phyloP scores from a whole-genome alignment of 1,284 basidiomycete genomes.

The Cystobasidium pallidum region DNA sequence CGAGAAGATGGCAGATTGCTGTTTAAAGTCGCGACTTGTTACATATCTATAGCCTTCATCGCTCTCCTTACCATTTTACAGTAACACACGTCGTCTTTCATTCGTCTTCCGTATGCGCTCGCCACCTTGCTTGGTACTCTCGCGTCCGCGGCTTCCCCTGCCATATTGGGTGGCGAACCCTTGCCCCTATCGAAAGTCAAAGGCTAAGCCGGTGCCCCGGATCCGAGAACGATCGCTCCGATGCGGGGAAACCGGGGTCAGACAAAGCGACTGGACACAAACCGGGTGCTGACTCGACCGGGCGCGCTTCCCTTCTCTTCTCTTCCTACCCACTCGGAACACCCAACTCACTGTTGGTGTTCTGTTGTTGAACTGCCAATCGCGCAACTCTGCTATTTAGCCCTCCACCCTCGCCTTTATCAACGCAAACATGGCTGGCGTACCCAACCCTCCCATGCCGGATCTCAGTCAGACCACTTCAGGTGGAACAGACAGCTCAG shows the following conservation, averaged over 20 bases:
- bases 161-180: neutral
- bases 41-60: neutral
- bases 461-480: slow-evolving; percentile 38
- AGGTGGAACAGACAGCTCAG: slow-evolving; percentile 34
- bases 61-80: neutral
- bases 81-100: neutral
- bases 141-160: slow-evolving; percentile 4
- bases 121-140: neutral
- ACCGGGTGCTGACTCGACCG: neutral
- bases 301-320: neutral
- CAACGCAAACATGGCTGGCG: slow-evolving; percentile 5
- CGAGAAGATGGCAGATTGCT: too few species aligned
- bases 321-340: slow-evolving; percentile 9
- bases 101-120: neutral
- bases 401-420: neutral
- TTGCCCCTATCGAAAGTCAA: neutral
- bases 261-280: neutral
- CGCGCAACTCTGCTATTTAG: too few species aligned
- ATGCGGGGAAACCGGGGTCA: slow-evolving; percentile 10
- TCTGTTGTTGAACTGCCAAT: neutral
- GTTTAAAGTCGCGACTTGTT: too few species aligned
- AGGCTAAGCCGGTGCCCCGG: neutral
- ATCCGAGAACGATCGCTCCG: neutral
- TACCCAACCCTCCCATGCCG: slow-evolving; percentile 37
- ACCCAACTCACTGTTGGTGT: neutral